Base-by-base conservation (phyloP, 2,329 filamentous ascomycete species). In the Leptographium radiaticola region DNA sequence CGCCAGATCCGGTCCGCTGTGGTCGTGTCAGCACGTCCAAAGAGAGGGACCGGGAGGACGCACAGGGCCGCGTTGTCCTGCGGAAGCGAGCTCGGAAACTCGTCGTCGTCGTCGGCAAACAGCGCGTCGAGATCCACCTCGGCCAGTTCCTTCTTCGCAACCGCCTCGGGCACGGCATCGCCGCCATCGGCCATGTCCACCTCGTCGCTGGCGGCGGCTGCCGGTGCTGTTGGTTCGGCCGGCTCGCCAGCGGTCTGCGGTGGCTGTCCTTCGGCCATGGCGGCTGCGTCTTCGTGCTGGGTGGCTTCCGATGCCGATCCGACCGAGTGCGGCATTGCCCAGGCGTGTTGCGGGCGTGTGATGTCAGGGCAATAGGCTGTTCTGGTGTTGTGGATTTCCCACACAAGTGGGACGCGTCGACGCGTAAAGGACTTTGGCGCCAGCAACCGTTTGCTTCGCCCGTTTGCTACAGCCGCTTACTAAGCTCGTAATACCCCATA, bases 61-160 rank as follows among this genome's bases (percentile, higher is more conserved):
- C 16, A 52, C 51, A 52, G 20, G 38, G 51, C 34, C 43, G 33
- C 34, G 12, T 36, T 25, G 7, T 43, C n/a, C 25, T 42, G 48
- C 61, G 56, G 53, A 33, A 50, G 31, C 1, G 25, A 71, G 62
- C 9, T 78, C 8, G 76, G 74, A 50, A 83, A 81, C 57, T 84
- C 80, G 46, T 80, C 78, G 18, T 80, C 78, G 18, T 71, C 70
- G 58, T 80, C 77, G 38, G 69, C 73, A 53, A 83, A 83, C 12
- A 84, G 59, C 6, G 82, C 77, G 49, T 81, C 79, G 8, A 84
- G 66, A 54, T 77, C 80, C 46, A 74, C 67, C 43, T 75, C 71
- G 30, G 72, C 69, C 56, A 74, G 73, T 7, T 60, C 60, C 13
- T 63, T 59, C 11, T 60, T 49, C 1, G 38, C 44, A 10, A 49